Conservation (phyloP, 179 eudicot genomes). For the Spergularia azorica region DNA sequence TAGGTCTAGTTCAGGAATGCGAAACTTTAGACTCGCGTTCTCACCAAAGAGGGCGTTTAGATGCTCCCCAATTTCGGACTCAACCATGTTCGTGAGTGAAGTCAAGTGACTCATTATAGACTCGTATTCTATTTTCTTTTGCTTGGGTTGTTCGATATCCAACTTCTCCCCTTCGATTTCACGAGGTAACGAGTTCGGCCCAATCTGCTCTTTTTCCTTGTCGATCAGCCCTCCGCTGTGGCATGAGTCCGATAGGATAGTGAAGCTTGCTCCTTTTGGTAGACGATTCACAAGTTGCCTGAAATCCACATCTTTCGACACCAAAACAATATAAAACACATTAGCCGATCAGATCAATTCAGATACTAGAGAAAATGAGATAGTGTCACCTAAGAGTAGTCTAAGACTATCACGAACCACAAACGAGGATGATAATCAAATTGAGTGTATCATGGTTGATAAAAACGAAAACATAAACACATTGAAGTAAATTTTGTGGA, state of each 20-base stretch:
- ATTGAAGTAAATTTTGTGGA: no score
- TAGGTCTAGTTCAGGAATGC: conserved; percentile 41
- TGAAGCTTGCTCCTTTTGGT: conserved; percentile 63
- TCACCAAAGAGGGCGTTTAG: conserved; percentile 45
- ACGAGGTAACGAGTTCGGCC: conserved; percentile 37
- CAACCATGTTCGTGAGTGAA: conserved; percentile 40
- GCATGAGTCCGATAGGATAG: conserved; percentile 78
- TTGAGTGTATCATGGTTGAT: no score
- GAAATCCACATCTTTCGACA: conserved; percentile 68
- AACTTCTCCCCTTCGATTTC: conserved; percentile 33
- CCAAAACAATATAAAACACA: not conserved
- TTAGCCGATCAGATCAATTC: not conserved
- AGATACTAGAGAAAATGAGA: not conserved
- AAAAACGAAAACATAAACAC: no score
- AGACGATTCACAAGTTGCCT: conserved; percentile 62
- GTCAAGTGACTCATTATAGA: conserved; percentile 44
- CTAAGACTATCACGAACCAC: no score
- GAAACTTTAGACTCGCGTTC: conserved; percentile 52
- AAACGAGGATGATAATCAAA: no score
- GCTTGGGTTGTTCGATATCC: conserved; percentile 36
- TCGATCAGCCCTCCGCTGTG: conserved; percentile 81
- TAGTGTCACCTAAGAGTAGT: not conserved
- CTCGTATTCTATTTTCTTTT: conserved; percentile 43
- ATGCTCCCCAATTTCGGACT: conserved; percentile 53
- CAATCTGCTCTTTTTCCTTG: conserved; percentile 72